These are phyloP conservation scores for Scenedesmus sp. DNA, from an alignment of 163 green algal genomes.

Conservation along the genomic window DNA sequence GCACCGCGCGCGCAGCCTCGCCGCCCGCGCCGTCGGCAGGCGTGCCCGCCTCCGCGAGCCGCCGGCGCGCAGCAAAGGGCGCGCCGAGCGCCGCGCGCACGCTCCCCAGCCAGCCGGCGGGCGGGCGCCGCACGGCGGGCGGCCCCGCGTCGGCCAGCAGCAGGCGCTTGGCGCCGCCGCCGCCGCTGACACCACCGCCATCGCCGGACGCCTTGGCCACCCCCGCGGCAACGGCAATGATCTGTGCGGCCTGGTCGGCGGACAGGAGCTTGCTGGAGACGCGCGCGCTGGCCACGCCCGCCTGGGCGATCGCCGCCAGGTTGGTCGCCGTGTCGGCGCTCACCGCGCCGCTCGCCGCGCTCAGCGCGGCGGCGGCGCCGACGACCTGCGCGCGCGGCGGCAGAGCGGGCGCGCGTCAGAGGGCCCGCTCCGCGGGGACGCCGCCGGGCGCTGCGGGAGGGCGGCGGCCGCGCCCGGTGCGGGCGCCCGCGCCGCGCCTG, in stretches of 20 bases:
- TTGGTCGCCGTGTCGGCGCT: conserved; percentile 8
- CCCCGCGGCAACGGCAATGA: not conserved
- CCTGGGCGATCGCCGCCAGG: conserved; percentile 1
- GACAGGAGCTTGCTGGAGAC: not conserved
- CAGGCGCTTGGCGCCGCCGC: not conserved
- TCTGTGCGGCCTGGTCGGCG: not conserved
- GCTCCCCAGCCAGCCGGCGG: not conserved
- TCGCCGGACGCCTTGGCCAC: no score
- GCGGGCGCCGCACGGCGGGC: not conserved
- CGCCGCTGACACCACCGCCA: not conserved
- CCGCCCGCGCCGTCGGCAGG: not conserved
- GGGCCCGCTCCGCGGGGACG: no score
- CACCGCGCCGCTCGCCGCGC: not conserved
- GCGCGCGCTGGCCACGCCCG: conserved; percentile 1
- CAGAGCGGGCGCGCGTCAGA: no score
- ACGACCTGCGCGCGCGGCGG: not conserved
- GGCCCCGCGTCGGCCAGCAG: not conserved
- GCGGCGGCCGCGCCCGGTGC: not conserved
- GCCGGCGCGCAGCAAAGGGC: not conserved
- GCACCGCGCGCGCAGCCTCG: not conserved
- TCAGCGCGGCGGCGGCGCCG: not conserved
- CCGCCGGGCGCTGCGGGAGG: no score
- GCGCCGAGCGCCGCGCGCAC: not conserved
- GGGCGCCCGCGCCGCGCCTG: not conserved
- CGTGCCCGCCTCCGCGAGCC: not conserved